These are phyloP conservation scores for Backusella mclennaniae DNA, from an alignment of 192 early-diverging fungal species.

Conservation along the genomic window DNA sequence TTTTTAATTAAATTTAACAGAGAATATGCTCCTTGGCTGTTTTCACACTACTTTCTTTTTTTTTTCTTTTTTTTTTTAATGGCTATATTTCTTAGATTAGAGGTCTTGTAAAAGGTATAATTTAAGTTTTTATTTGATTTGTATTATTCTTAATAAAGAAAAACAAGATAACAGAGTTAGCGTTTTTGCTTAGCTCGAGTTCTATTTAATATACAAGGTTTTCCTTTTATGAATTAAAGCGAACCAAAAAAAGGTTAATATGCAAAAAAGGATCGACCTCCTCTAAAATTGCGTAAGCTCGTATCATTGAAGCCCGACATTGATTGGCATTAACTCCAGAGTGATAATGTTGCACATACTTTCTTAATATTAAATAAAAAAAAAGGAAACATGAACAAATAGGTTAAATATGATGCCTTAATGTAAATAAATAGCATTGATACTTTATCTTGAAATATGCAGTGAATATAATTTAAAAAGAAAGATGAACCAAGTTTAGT, in stretches of 20 bases:
- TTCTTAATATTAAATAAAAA: neutral
- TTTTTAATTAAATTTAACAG: constrained; percentile 4
- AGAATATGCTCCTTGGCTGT: neutral
- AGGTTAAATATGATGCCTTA: neutral
- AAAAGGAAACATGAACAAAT: neutral
- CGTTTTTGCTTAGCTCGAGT: neutral
- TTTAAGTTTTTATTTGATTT: neutral
- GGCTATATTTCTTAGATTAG: neutral
- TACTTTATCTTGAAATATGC: neutral
- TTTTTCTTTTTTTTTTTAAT: neutral
- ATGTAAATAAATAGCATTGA: neutral
- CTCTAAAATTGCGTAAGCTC: neutral
- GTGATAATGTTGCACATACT: neutral
- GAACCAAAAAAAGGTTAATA: neutral
- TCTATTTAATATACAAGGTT: neutral
- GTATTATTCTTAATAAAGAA: neutral
- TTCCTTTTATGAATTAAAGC: neutral
- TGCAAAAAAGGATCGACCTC: neutral
- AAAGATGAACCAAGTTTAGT: neutral
- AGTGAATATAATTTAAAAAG: neutral
- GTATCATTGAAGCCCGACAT: neutral
- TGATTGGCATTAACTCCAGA: neutral
- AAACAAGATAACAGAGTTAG: neutral
- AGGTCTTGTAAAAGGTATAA: neutral
- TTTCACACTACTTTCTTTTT: neutral